These are phyloP conservation scores for Lodderomyces pseudojiufengensis DNA, from an alignment of 1,139 yeast species.

Conservation along the genomic window DNA sequence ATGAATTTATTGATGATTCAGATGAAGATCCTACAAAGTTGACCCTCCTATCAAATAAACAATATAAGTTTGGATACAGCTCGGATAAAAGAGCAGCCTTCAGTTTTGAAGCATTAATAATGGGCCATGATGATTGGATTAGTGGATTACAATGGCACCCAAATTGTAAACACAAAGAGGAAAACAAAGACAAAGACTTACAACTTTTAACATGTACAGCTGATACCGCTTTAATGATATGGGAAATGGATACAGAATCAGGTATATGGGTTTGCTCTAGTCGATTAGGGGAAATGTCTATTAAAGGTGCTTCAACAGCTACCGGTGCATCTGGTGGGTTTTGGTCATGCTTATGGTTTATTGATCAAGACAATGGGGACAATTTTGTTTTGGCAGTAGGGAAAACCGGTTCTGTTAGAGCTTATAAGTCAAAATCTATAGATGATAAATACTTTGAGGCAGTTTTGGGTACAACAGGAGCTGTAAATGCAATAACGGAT, in stretches of 20 bases:
- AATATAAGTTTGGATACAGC: conserved; percentile 48
- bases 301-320: conserved; percentile 96
- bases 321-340: conserved; percentile 98
- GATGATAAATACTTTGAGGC: conserved; percentile 49
- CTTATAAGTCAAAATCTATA: conserved; percentile 50
- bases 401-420: conserved; percentile 88
- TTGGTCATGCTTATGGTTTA: conserved; percentile 85
- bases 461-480: conserved; percentile 68
- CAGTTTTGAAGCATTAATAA: conserved; percentile 84
- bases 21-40: conserved; percentile 56
- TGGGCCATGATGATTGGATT: conserved; percentile 99
- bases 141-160: conserved; percentile 83
- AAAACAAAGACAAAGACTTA: conserved; percentile 29
- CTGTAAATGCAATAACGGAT: conserved; percentile 72
- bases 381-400: conserved; percentile 75
- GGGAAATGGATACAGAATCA: conserved; percentile 85
- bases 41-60: conserved; percentile 59
- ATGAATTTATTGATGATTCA: conserved; percentile 53
- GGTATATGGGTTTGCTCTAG: conserved; percentile 88
- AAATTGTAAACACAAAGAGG: conserved; percentile 10
- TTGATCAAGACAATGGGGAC: conserved; percentile 26
- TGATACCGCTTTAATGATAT: conserved; percentile 91
- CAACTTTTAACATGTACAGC: conserved; percentile 83
- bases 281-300: conserved; percentile 86
- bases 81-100: conserved; percentile 45